Percentiles rank a stretch among this genome's conserved stretches.
These are phyloP conservation scores for Zygotorulaspora chibaensis DNA, from an alignment of 805 yeast species.

Conservation along the genomic window DNA sequence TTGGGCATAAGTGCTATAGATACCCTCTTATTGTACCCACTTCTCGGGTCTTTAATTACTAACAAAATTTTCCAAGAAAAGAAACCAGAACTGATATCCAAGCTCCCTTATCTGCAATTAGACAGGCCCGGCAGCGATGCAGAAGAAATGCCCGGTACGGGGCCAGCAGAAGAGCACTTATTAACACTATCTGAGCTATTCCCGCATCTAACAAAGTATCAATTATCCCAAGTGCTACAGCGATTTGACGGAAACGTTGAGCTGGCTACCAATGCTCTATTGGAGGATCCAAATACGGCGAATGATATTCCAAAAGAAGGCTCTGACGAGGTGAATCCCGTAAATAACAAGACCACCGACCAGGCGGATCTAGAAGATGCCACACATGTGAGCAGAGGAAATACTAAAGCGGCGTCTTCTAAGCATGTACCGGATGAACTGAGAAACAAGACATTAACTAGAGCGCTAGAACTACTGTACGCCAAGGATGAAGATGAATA, in stretches of 20 bases:
- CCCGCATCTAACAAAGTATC: constrained; percentile 51
- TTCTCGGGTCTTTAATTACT: constrained; percentile 50
- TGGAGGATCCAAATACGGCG: constrained; percentile 56
- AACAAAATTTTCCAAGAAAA: constrained; percentile 44
- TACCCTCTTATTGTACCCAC: constrained; percentile 46
- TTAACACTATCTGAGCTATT: constrained; percentile 51
- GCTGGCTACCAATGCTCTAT: constrained; percentile 48
- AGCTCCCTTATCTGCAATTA: constrained; percentile 44
- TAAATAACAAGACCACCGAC: constrained; percentile 1
- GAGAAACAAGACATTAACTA: constrained; percentile 53
- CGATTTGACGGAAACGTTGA: constrained; percentile 52
- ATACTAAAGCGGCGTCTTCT: constrained; percentile 1
- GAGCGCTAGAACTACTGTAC: constrained; percentile 60
- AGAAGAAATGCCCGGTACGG: constrained; percentile 1
- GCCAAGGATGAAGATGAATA: constrained; percentile 81
- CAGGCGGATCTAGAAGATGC: constrained; percentile 11
- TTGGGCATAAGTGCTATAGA: constrained; percentile 43
- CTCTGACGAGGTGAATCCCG: constrained; percentile 7
- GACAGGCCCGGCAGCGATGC: not conserved
- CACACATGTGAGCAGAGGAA: constrained; percentile 9
- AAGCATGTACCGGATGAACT: constrained; percentile 42
- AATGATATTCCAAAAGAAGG: constrained; percentile 32
- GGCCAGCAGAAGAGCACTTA: constrained; percentile 36
- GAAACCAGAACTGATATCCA: constrained; percentile 50
- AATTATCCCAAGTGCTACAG: constrained; percentile 47